Evolutionary conservation across 352 stramenopile genomes (phyloP).

Genomic region (Phytophthora tentaculata): DNA sequence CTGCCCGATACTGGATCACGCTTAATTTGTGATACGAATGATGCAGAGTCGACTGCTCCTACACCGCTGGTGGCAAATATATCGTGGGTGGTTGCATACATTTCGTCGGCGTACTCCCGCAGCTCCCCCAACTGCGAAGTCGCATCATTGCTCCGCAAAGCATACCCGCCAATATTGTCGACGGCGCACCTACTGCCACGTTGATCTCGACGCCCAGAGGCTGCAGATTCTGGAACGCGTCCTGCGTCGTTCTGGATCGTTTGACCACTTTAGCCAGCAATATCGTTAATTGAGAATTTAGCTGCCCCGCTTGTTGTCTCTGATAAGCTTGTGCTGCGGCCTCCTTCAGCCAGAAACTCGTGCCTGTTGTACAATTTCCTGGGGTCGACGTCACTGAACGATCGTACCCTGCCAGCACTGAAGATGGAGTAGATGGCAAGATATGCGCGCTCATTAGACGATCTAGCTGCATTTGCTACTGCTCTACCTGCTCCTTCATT

Average conservation of each 20-base stretch:
- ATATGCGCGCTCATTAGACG: slow-evolving; percentile 13
- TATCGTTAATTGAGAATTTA: slow-evolving; percentile 24
- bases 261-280: slow-evolving; percentile 24
- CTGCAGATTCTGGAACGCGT: slow-evolving; percentile 22
- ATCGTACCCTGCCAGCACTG: background rate
- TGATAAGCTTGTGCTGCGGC: slow-evolving; percentile 14
- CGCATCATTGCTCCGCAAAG: slow-evolving; percentile 27
- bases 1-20: slow-evolving; percentile 12
- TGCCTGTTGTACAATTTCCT: background rate
- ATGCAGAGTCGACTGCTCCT: background rate
- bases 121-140: slow-evolving; percentile 28
- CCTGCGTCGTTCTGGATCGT: slow-evolving; percentile 17
- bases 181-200: slow-evolving; percentile 11
- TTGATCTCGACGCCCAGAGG: slow-evolving; percentile 22
- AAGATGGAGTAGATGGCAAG: background rate
- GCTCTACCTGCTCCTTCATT: slow-evolving; percentile 24
- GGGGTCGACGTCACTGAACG: background rate
- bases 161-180: slow-evolving; percentile 16
- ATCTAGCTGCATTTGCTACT: slow-evolving; percentile 31
- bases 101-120: slow-evolving; percentile 19
- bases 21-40: slow-evolving; percentile 27
- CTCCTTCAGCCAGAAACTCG: slow-evolving; percentile 24
- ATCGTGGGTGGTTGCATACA: slow-evolving; percentile 17
- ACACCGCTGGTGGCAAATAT: slow-evolving; percentile 9
- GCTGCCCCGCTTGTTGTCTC: slow-evolving; percentile 22